Percentiles rank a stretch among this genome's conserved stretches.
These are phyloP conservation scores for Naegleria fowleri DNA, from an alignment of 208 protist genomes.

Conservation along the genomic window DNA sequence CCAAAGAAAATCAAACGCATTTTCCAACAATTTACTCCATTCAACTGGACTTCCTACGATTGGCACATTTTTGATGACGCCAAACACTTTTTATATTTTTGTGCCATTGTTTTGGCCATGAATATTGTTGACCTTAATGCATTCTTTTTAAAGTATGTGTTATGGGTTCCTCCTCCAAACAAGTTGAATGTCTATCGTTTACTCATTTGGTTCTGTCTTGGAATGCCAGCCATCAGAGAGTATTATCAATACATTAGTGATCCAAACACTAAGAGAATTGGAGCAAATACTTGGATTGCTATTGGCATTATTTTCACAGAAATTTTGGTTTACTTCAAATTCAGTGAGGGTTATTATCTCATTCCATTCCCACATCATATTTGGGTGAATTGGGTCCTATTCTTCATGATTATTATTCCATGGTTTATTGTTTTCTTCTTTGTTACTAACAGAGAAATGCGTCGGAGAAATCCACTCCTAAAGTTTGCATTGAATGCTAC, in stretches of 20 bases:
- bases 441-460: neutral
- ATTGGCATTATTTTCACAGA: neutral
- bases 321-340: slow-evolving; percentile 5
- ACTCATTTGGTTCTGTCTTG: slow-evolving; percentile 70
- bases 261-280: slow-evolving; percentile 4
- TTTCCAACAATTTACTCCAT: slow-evolving; percentile 47
- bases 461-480: neutral
- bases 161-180: slow-evolving; percentile 77
- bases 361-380: neutral
- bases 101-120: slow-evolving; percentile 43
- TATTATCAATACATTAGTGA: slow-evolving; percentile 81
- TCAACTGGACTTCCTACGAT: slow-evolving; percentile 41
- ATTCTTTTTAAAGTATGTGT: slow-evolving; percentile 89
- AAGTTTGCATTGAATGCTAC: neutral
- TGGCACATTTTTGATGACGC: slow-evolving; percentile 47
- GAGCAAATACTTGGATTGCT: slow-evolving; percentile 2
- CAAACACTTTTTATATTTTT: slow-evolving; percentile 46
- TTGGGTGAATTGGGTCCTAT: neutral
- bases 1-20: neutral
- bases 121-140: slow-evolving; percentile 72
- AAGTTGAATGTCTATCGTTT: slow-evolving; percentile 75
- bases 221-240: slow-evolving; percentile 74
- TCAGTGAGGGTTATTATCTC: neutral
- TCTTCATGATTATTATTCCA: neutral
- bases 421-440: neutral